Evolutionary conservation across 192 early-diverging fungal genomes (phyloP).

Genomic region (Backusella sp.): DNA sequence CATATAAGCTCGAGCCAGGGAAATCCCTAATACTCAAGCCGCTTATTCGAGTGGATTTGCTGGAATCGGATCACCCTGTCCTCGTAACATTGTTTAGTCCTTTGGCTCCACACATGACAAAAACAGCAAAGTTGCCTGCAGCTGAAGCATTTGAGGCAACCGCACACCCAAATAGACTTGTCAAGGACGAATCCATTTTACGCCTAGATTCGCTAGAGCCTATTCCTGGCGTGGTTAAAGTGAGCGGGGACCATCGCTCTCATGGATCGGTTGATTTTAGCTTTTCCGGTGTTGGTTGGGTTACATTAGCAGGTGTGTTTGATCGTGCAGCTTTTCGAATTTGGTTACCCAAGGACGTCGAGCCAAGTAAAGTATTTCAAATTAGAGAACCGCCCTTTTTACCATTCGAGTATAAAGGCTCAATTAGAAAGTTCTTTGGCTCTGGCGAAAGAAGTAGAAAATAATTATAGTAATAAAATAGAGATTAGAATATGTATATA

Average conservation of each 20-base stretch:
- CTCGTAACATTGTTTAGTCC: constrained; percentile 54
- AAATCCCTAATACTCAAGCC: constrained; percentile 57
- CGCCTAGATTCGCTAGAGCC: constrained; percentile 37
- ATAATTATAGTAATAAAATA: constrained; percentile 2
- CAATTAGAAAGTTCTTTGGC: constrained; percentile 36
- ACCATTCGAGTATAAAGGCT: constrained; percentile 59
- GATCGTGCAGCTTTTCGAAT: constrained; percentile 47
- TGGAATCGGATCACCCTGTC: constrained; percentile 43
- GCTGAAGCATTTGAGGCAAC: constrained; percentile 28
- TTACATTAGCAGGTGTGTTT: constrained; percentile 55
- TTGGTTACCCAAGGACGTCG: constrained; percentile 43
- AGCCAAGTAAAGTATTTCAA: constrained; percentile 25
- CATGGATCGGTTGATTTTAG: constrained; percentile 55
- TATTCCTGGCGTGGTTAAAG: constrained; percentile 35
- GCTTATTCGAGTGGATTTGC: constrained; percentile 57
- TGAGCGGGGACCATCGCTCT: constrained; percentile 41
- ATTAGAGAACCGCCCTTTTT: constrained; percentile 56
- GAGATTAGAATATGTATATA: background rate
- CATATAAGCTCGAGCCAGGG: constrained; percentile 53
- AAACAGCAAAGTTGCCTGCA: constrained; percentile 38
- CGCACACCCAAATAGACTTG: background rate
- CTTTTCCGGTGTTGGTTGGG: constrained; percentile 65
- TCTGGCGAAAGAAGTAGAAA: constrained; percentile 25
- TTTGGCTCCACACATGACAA: constrained; percentile 58
- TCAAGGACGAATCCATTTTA: constrained; percentile 36